Evolutionary conservation across 2,329 filamentous ascomycete genomes (phyloP), one percentile per base, ranked within the genome.

Genomic region (Malbranchea zuffiana): DNA sequence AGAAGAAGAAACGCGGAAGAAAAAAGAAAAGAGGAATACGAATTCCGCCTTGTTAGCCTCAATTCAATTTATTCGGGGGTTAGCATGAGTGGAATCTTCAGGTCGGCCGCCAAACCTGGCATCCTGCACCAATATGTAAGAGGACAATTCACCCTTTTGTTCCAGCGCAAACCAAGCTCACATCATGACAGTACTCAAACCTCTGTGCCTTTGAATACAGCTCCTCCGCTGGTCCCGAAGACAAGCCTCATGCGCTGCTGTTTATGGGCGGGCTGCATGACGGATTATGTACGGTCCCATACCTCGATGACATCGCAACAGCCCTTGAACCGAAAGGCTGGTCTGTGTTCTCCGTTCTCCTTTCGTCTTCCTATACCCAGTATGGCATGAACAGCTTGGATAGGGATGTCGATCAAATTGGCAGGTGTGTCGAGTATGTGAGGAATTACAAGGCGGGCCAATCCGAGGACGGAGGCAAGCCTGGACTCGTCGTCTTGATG

Each of bases 401-500:
- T 31, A 61, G 62, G 39, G 75, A 79, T 50, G 67, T 69, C 2
- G 54, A 62, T 23, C 72, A 78, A 44, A 58, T 78, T 15, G 66
- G 55, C 0, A 53, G 63, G 39, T 68, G 69, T 42, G 66, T 76
- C 1, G 39, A 55, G 8, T 75, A 73, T 44, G 66, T 76, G 42
- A 60, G 57, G 8, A 39, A 49, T 1, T 50, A 56, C 29, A 62
- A 62, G 35, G 29, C 16, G 7, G 19, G 17, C 7, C 28, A 43
- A 20, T 24, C 40, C 47, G 1, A 49, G 41, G 11, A 33, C 31
- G 7, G 8, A 12, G 6, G 18, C 7, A 35, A 35, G 18, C 17
- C 63, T 3, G 64, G 62, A 1, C 76, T 74, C 37, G 55, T 82
- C n/a, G 72, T 79, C 17, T 54, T 82, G 10, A 76, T 82, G 72